Evolutionary conservation across 2,329 filamentous ascomycete species (phyloP), one percentile per base, ranked within the genome.

Genomic region (Gliomastix tumulicola): DNA sequence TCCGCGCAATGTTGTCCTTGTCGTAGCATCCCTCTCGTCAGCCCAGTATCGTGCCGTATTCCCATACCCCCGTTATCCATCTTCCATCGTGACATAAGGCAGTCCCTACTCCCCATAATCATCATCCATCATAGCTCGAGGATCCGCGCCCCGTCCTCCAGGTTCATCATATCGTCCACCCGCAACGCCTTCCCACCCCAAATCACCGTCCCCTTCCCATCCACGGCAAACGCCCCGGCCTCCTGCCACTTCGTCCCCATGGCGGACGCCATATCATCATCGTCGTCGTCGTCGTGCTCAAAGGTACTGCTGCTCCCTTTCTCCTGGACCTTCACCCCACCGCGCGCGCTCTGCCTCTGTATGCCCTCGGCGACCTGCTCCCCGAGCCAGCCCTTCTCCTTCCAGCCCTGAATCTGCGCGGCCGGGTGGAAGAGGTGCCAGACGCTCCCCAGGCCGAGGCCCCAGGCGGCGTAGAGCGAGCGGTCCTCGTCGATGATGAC

Each of bases 181-280:
- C 64, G 58, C 30, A 54, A 37, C 4, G 67, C 66, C 49, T 71
- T 72, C 5, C 62, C 62, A 4, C 65, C 69, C 66, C 65, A 76
- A 8, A 71, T 57, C 3, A 75, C 63, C 7, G 60, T 66, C 8
- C 68, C 69, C 12, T 62, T 57, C 2, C 64, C 64, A 40, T 76
- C 67, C 4, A 74, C 54, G 5, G 69, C 67, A 51, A 71, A 75
- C 3, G 68, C 62, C 0, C 70, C 69, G 3, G 67, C 62, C 48
- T 71, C 66, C 51, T 74, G 71, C 71, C 71, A 75, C 56, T 74
- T 74, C 45, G 72, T 75, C 3, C 71, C 68, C 61, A 73, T 63
- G 6, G 64, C 60, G 25, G 62, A 71, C 19, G 55, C 57, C 0
- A 63, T 59, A 0, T 60, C 67, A 4, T 58, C 55, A 6, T 46